Percentiles rank a stretch among this genome's conserved stretches.
These are phyloP conservation scores for Candida albicans DNA, from an alignment of 1,139 yeast species.

Conservation along the genomic window DNA sequence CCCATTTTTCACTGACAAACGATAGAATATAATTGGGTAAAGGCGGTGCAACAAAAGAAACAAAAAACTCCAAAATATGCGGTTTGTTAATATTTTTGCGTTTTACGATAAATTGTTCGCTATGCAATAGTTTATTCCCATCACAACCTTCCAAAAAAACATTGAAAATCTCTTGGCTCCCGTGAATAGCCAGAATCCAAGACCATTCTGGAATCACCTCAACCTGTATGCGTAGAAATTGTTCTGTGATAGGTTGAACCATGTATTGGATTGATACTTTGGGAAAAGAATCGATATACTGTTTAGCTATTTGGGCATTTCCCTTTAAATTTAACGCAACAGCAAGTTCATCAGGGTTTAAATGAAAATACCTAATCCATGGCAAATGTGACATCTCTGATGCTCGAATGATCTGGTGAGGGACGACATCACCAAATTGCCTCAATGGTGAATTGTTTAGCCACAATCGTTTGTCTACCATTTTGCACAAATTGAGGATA, in stretches of 20 bases:
- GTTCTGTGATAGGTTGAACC: conserved; percentile 76
- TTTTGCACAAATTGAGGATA: conserved; percentile 67
- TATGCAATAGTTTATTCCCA: conserved; percentile 69
- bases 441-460: conserved; percentile 79
- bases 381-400: conserved; percentile 84
- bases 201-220: conserved; percentile 71
- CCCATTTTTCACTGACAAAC: conserved; percentile 80
- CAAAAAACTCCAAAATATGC: conserved; percentile 63
- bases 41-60: conserved; percentile 55
- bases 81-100: conserved; percentile 50
- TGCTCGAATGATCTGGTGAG: conserved; percentile 65
- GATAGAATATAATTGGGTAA: conserved; percentile 81
- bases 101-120: conserved; percentile 55
- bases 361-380: conserved; percentile 72
- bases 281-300: conserved; percentile 73
- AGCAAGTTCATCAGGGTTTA: conserved; percentile 74
- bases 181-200: conserved; percentile 71
- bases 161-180: conserved; percentile 62
- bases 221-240: conserved; percentile 63
- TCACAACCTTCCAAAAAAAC: conserved; percentile 80
- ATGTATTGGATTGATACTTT: conserved; percentile 55
- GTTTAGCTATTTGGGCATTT: conserved; percentile 61
- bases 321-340: conserved; percentile 76
- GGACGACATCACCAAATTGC: conserved; percentile 68
- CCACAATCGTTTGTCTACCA: conserved; percentile 86